These are phyloP conservation scores for Ogataea populi-albae DNA, from an alignment of 805 yeast species.

Conservation along the genomic window DNA sequence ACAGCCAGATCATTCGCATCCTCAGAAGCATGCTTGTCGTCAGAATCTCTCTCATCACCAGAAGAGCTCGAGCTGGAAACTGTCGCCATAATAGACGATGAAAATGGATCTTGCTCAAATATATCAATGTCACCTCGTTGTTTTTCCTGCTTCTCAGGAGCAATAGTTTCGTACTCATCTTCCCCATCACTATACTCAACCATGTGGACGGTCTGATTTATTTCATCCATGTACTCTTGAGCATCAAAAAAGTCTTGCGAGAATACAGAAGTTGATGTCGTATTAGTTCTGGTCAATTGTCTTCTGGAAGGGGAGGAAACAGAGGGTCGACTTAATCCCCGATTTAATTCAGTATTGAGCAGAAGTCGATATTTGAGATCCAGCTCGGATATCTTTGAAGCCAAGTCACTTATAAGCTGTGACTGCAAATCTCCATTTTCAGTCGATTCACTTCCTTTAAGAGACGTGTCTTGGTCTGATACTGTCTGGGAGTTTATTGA, in stretches of 20 bases:
- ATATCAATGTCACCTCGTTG: background rate
- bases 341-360: constrained; percentile 19
- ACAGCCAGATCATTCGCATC: no score
- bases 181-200: constrained; percentile 34
- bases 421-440: constrained; percentile 5
- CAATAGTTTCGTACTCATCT: constrained; percentile 17
- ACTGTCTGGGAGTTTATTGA: background rate
- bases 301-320: constrained; percentile 23
- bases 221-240: constrained; percentile 52
- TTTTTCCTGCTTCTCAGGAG: background rate
- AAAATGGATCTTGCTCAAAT: constrained; percentile 9
- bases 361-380: constrained; percentile 23
- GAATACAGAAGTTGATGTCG: constrained; percentile 35
- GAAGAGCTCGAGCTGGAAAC: constrained; percentile 11
- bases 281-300: constrained; percentile 25
- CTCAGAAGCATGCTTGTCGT: no score
- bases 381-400: constrained; percentile 19
- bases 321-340: constrained; percentile 23
- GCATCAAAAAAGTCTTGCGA: constrained; percentile 69
- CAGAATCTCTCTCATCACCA: constrained; percentile 2
- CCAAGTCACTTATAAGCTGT: constrained; percentile 13
- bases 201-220: constrained; percentile 54
- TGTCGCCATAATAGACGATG: constrained; percentile 3
- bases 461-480: constrained; percentile 3
- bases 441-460: background rate